Evolutionary conservation across 495 filamentous ascomycete genomes (phyloP).

Genomic region (Aspergillus sclerotioniger): DNA sequence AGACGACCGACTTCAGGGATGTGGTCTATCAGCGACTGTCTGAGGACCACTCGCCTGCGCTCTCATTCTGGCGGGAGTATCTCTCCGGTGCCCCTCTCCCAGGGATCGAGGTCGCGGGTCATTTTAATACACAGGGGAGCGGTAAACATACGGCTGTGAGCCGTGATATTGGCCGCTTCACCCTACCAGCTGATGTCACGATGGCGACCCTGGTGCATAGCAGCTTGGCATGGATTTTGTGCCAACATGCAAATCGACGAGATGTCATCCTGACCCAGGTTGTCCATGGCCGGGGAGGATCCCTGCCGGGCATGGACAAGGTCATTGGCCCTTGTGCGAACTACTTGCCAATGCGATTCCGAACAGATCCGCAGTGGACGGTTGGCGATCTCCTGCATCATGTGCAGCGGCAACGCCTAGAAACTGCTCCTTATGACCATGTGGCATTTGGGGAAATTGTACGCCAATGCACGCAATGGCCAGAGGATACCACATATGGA

Average conservation of each 20-base stretch:
- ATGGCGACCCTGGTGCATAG: conserved; percentile 44
- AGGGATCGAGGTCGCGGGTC: conserved; percentile 9
- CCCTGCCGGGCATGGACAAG: conserved; percentile 39
- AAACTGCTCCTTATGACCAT: conserved; percentile 39
- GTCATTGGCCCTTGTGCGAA: conserved; percentile 50
- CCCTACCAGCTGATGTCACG: conserved; percentile 28
- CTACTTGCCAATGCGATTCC: conserved; percentile 46
- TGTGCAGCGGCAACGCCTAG: conserved; percentile 47
- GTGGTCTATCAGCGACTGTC: conserved; percentile 45
- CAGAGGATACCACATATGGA: conserved; percentile 9
- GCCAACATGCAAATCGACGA: conserved; percentile 24
- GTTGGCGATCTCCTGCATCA: conserved; percentile 38
- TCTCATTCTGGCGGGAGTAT: conserved; percentile 23
- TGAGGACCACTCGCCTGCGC: not conserved
- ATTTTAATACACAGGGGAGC: not conserved
- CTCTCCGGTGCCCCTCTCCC: conserved; percentile 17
- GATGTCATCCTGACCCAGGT: conserved; percentile 44
- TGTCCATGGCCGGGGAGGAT: conserved; percentile 46
- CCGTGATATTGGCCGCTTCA: not conserved
- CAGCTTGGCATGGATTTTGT: conserved; percentile 39
- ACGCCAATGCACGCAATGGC: conserved; percentile 47
- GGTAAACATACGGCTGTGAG: not conserved
- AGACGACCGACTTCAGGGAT: conserved; percentile 46
- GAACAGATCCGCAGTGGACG: conserved; percentile 32
- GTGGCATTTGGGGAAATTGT: conserved; percentile 47